Base-by-base conservation (phyloP, 2,329 filamentous ascomycete genomes). In the Ophiostoma angusticollis region DNA sequence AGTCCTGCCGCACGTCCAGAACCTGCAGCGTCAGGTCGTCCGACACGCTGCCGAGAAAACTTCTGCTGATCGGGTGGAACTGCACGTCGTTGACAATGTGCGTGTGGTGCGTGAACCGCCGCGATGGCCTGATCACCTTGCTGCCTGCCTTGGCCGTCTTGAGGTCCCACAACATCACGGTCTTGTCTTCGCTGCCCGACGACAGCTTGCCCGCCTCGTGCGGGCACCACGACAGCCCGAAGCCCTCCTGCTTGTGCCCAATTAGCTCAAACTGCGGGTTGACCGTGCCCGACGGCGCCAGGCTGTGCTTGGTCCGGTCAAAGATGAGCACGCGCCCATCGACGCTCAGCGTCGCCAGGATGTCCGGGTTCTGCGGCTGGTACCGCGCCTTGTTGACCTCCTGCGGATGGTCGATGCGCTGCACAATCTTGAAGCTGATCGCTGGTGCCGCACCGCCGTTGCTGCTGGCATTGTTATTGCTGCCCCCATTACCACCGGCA, bases 371-470 rank as follows among this genome's bases (percentile, higher is more conserved):
- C 58, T 96, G 89, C 11, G 91, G 91, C 61, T 95, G 87, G 57
- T 96, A 96, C 49, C 91, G 80, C 13, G 91, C 93, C 66, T 96
- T 98, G 70, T 98, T 98, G 56, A 98, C 86, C 60, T 98, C 91
- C 47, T 84, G 84, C 13, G 87, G 86, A 57, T 98, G 91, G 57
- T 93, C 83, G 56, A 98, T 98, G 60, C 84, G 91, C 60, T 98
- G 91, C 37, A 91, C 80, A 52, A 98, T 83, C 48, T 82, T 81
- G 67, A 93, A 94, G 53, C 84, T 86, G 58, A 96, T 80, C 30
- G 74, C 67, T 16, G 77, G 70, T 17, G 78, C 72, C 47, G 84
- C 82, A n/a, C n/a, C n/a, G 80, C 79, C 39, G 27, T 6, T 24
- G 70, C 60, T 29, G 64, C 60, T n/a, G 55, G 51, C 50, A 39